A percentile compares a stretch with the other conserved stretches of the same genome.
Conservation (phyloP, 1,284 basidiomycete genomes). For the Marasmius fiardii region DNA sequence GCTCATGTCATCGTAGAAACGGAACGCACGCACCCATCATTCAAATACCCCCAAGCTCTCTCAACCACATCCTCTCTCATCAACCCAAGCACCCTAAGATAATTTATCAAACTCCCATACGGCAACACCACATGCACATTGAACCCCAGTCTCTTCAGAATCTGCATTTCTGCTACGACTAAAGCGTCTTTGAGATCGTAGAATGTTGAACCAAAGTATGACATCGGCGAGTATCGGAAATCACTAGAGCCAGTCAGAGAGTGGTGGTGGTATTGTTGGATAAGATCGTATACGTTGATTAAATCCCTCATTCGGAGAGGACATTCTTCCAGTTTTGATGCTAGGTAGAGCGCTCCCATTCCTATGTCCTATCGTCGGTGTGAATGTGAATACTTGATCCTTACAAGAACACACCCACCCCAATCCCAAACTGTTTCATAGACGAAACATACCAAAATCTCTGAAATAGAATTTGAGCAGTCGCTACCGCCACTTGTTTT, state of each 20-base stretch:
- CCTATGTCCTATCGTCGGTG: conserved; percentile 70
- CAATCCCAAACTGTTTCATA: conserved; percentile 89
- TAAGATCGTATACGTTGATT: conserved; percentile 90
- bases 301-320: conserved; percentile 89
- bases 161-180: conserved; percentile 96
- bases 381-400: too few species aligned
- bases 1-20: too few species aligned
- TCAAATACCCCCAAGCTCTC: conserved; percentile 86
- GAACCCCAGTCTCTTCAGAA: conserved; percentile 91
- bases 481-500: conserved; percentile 95
- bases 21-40: conserved; percentile 85
- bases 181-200: conserved; percentile 89
- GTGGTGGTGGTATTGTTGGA: conserved; percentile 65
- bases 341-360: conserved; percentile 91
- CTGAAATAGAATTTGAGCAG: conserved; percentile 95
- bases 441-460: conserved; percentile 97
- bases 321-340: conserved; percentile 95
- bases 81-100: conserved; percentile 87
- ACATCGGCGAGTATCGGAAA: conserved; percentile 81
- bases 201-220: conserved; percentile 80
- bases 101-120: conserved; percentile 94
- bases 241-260: conserved; percentile 31
- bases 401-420: too few species aligned
- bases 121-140: conserved; percentile 88
- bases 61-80: conserved; percentile 70